Conservation (phyloP, 139 green algal species). For the Picocystis salinarum region DNA sequence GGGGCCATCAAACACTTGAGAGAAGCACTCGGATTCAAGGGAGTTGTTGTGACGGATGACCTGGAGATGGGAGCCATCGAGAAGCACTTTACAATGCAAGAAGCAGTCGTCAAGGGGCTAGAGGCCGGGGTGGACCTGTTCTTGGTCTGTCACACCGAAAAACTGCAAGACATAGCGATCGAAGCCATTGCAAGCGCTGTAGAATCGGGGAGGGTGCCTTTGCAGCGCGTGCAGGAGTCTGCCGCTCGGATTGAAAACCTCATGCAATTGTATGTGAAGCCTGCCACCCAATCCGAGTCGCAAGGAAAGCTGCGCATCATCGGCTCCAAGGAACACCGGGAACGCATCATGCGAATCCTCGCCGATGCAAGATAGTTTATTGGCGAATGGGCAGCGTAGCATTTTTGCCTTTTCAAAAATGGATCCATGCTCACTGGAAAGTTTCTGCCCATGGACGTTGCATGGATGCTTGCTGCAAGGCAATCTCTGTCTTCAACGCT, state of each 20-base stretch:
- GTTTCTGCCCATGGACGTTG: too few species aligned
- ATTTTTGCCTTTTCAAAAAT: too few species aligned
- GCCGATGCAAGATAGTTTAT: too few species aligned
- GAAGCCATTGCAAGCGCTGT: conserved; percentile 18
- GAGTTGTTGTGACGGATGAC: conserved; percentile 25
- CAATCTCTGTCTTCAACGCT: too few species aligned
- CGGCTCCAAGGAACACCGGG: background rate
- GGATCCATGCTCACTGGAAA: too few species aligned
- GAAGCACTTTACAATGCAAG: conserved; percentile 3
- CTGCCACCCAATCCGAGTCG: background rate
- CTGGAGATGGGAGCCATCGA: conserved; percentile 28
- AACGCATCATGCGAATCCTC: background rate
- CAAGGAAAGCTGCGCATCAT: background rate
- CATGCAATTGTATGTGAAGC: background rate
- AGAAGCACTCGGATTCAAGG: conserved; percentile 15
- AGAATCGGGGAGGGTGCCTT: conserved; percentile 5
- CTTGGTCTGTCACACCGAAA: conserved; percentile 24
- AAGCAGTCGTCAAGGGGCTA: conserved; percentile 14
- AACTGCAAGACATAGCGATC: conserved; percentile 15
- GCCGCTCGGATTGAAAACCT: background rate
- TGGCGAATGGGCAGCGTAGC: too few species aligned
- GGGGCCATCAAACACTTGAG: conserved; percentile 5
- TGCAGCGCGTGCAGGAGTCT: conserved; percentile 3
- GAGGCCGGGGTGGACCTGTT: conserved; percentile 19
- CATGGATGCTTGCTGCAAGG: too few species aligned